A percentile compares a stretch with the other conserved stretches of the same genome.
Evolutionary conservation across 2,329 filamentous ascomycete genomes (phyloP).

Genomic region (Akanthomyces uredinophilus): DNA sequence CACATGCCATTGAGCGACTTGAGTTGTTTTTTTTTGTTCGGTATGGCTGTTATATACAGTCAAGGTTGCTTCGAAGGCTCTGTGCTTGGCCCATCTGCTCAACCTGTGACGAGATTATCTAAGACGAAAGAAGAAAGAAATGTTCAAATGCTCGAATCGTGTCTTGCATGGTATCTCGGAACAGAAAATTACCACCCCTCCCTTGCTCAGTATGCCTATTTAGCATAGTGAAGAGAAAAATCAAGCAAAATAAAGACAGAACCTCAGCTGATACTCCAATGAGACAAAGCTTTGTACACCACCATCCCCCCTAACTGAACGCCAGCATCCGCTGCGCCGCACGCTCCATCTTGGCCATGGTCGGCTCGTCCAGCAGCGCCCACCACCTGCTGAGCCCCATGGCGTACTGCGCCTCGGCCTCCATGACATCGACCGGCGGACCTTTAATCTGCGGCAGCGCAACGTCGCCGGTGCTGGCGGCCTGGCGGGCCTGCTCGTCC

Average conservation of each 20-base stretch:
- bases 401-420: constrained; percentile 46
- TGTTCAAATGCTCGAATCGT: neutral
- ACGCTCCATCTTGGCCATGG: constrained; percentile 43
- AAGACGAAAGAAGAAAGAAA: too few species aligned
- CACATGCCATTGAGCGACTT: neutral
- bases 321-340: constrained; percentile 24
- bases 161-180: neutral
- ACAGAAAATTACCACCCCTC: too few species aligned
- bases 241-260: too few species aligned
- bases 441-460: constrained; percentile 51
- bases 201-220: too few species aligned
- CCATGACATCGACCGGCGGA: constrained; percentile 52
- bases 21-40: neutral
- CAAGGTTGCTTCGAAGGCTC: neutral
- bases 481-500: constrained; percentile 30
- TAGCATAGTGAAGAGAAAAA: too few species aligned
- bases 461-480: constrained; percentile 24
- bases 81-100: neutral
- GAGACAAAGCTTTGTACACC: neutral
- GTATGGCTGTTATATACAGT: neutral
- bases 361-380: constrained; percentile 40
- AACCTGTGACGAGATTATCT: too few species aligned
- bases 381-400: constrained; percentile 46
- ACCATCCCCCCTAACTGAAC: neutral
- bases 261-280: neutral